Conservation (phyloP, 1,139 yeast species). For the Geotrichum candidum region DNA sequence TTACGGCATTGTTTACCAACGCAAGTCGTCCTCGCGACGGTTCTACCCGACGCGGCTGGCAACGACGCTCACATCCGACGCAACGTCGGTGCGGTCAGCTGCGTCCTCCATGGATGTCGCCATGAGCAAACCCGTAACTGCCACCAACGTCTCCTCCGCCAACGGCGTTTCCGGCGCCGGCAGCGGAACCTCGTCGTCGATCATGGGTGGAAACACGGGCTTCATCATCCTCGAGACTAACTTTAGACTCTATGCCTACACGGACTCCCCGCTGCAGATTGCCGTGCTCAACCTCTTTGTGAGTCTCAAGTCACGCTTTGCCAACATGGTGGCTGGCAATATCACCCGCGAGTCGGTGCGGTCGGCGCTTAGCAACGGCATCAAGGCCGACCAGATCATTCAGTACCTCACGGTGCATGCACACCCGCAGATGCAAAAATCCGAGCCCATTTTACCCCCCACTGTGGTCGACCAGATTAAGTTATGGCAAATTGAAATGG, state of each 20-base stretch:
- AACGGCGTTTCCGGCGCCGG: constrained; percentile 22
- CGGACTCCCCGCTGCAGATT: constrained; percentile 90
- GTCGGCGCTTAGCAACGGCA: constrained; percentile 77
- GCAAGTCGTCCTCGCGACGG: constrained; percentile 52
- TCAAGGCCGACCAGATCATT: constrained; percentile 90
- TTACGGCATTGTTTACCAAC: constrained; percentile 84
- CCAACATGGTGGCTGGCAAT: constrained; percentile 90
- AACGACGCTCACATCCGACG: constrained; percentile 83
- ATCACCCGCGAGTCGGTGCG: constrained; percentile 89
- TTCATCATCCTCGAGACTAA: constrained; percentile 88
- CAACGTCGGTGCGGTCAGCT: constrained; percentile 29
- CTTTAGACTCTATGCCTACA: constrained; percentile 87
- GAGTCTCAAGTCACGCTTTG: constrained; percentile 73
- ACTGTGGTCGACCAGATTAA: constrained; percentile 93
- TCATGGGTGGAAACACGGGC: constrained; percentile 40
- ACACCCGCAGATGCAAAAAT: constrained; percentile 76
- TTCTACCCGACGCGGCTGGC: constrained; percentile 92
- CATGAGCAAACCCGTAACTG: constrained; percentile 15
- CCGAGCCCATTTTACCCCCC: constrained; percentile 63
- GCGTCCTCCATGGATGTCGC: constrained; percentile 31
- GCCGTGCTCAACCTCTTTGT: constrained; percentile 87
- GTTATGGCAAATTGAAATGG: constrained; percentile 93
- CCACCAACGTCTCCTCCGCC: constrained; percentile 16
- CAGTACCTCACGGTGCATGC: constrained; percentile 88
- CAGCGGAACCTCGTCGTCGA: constrained; percentile 21